Evolutionary conservation across 139 green algal species (phyloP).

Genomic region (Volvox reticuliferus): DNA sequence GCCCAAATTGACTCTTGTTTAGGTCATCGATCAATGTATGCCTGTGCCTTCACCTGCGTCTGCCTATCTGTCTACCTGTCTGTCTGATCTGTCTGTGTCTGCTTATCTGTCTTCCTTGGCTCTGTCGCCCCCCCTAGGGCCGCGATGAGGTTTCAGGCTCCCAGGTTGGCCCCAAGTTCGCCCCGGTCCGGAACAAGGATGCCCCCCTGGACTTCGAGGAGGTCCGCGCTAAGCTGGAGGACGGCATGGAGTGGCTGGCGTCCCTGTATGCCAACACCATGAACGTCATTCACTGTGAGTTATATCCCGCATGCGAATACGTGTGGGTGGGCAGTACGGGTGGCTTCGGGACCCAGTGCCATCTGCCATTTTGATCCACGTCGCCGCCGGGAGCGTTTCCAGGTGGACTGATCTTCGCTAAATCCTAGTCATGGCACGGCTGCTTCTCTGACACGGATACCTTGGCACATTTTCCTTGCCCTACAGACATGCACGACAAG

Average conservation of each 20-base stretch:
- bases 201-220: slow-evolving; percentile 74
- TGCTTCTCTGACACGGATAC: background rate
- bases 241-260: slow-evolving; percentile 81
- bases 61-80: no score
- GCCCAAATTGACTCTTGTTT: no score
- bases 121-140: no score
- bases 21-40: no score
- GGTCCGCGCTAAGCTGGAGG: slow-evolving; percentile 67
- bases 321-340: no score
- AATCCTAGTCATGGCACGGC: no score
- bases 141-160: slow-evolving; percentile 77
- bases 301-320: no score
- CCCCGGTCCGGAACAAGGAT: slow-evolving; percentile 53
- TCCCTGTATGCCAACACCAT: slow-evolving; percentile 83
- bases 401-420: no score
- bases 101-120: background rate
- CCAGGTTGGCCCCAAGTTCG: slow-evolving; percentile 75
- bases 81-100: background rate
- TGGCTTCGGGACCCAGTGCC: background rate
- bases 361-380: background rate
- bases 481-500: slow-evolving; percentile 74
- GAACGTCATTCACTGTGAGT: slow-evolving; percentile 68
- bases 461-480: background rate
- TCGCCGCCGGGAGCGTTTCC: background rate
- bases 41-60: no score